These are phyloP conservation scores for Sporothrix curviconia DNA, from an alignment of 2,329 filamentous ascomycete species.

Conservation along the genomic window DNA sequence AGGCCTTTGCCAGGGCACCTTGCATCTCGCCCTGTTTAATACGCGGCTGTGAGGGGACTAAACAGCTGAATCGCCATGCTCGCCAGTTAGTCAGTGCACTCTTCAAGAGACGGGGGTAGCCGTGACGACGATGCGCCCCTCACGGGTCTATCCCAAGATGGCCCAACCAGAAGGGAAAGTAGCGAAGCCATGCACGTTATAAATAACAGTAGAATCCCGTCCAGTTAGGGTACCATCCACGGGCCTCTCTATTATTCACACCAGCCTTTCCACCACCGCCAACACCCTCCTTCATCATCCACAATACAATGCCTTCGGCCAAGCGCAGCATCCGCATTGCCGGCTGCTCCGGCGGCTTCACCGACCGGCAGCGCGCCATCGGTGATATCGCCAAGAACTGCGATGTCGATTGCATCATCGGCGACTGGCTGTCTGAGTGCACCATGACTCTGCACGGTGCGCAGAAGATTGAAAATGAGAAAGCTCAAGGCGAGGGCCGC, in stretches of 20 bases:
- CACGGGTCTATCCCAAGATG: too few species aligned
- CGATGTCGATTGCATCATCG: constrained; percentile 28
- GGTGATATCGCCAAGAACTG: constrained; percentile 34
- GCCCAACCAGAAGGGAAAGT: too few species aligned
- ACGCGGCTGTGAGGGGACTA: too few species aligned
- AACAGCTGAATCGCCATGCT: neutral
- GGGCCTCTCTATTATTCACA: too few species aligned
- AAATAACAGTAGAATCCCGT: too few species aligned
- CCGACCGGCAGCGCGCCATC: constrained; percentile 36
- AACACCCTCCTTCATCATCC: neutral
- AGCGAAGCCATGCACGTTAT: too few species aligned
- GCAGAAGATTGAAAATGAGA: constrained; percentile 23
- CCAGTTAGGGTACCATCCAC: too few species aligned
- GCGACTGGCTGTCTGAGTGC: constrained; percentile 28
- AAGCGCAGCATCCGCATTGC: constrained; percentile 35
- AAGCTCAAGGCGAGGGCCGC: constrained; percentile 6
- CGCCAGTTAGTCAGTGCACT: neutral
- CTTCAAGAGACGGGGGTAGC: too few species aligned
- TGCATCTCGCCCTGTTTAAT: neutral
- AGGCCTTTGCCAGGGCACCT: neutral
- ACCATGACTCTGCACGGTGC: constrained; percentile 28
- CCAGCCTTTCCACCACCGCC: neutral
- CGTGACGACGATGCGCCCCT: too few species aligned
- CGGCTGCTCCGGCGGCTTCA: constrained; percentile 37
- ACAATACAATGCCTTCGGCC: constrained; percentile 6